A percentile compares a stretch with the other conserved stretches of the same genome.
These are phyloP conservation scores for Naegleria gruberi DNA, from an alignment of 208 protist species.

Conservation along the genomic window DNA sequence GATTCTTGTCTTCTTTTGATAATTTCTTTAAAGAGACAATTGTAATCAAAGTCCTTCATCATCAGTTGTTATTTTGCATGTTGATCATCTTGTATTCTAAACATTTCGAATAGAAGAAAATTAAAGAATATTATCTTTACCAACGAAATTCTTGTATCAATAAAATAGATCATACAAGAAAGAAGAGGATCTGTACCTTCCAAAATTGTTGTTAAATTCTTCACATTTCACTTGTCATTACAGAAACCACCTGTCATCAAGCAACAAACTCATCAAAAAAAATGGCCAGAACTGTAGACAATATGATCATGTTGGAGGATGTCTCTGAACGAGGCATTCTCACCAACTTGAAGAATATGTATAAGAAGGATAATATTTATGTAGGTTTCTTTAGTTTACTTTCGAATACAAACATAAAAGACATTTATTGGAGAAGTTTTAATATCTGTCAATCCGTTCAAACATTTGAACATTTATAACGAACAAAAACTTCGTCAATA, in stretches of 20 bases:
- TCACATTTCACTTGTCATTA: background rate
- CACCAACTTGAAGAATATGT: constrained; percentile 66
- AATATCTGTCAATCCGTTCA: constrained; percentile 47
- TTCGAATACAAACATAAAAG: background rate
- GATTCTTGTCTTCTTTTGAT: too few species aligned
- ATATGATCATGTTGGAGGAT: constrained; percentile 77
- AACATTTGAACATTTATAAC: constrained; percentile 12
- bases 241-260: background rate
- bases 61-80: too few species aligned
- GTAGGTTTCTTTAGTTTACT: background rate
- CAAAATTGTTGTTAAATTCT: too few species aligned
- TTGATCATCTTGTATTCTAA: too few species aligned
- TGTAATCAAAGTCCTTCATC: too few species aligned
- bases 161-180: too few species aligned
- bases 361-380: constrained; percentile 34
- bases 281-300: constrained; percentile 55
- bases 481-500: background rate
- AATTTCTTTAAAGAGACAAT: too few species aligned
- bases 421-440: constrained; percentile 51
- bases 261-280: background rate
- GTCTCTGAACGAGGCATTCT: constrained; percentile 72
- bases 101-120: too few species aligned
- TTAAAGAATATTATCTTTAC: too few species aligned
- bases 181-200: too few species aligned
- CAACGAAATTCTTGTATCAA: too few species aligned